These are phyloP conservation scores for Aspergillus sp. DNA, from an alignment of 2,329 filamentous ascomycete genomes.

Conservation along the genomic window DNA sequence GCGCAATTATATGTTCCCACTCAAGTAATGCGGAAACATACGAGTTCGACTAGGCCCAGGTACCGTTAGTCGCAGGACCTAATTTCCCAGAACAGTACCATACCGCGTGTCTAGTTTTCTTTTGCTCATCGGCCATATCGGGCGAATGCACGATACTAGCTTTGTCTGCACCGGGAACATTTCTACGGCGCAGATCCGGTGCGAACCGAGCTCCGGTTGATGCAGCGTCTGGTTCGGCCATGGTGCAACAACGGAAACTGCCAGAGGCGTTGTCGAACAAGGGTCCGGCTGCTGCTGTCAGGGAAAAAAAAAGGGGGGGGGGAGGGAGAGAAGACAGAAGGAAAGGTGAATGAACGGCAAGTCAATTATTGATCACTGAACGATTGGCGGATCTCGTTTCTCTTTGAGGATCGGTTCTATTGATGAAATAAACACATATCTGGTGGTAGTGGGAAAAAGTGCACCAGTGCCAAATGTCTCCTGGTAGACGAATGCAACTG, in stretches of 20 bases:
- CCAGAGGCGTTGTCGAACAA: background rate
- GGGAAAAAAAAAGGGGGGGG: conserved; percentile 3
- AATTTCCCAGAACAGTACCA: conserved; percentile 3
- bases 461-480: too few relatives aligned
- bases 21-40: conserved; percentile 43
- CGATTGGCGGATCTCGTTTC: too few relatives aligned
- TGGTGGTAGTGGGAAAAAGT: background rate
- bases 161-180: conserved; percentile 30
- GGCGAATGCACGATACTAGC: conserved; percentile 15
- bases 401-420: background rate
- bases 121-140: conserved; percentile 21
- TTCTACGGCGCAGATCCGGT: conserved; percentile 36
- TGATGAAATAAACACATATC: background rate
- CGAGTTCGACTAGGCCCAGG: conserved; percentile 22
- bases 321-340: conserved; percentile 1
- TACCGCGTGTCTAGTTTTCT: conserved; percentile 33
- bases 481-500: too few relatives aligned
- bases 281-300: background rate
- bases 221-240: conserved; percentile 27
- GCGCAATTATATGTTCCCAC: conserved; percentile 58
- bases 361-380: background rate
- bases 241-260: conserved; percentile 9
- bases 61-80: background rate
- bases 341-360: conserved; percentile 5
- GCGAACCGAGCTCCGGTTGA: conserved; percentile 28